Evolutionary conservation across 805 yeast genomes (phyloP).

Genomic region (Ogataea henricii): DNA sequence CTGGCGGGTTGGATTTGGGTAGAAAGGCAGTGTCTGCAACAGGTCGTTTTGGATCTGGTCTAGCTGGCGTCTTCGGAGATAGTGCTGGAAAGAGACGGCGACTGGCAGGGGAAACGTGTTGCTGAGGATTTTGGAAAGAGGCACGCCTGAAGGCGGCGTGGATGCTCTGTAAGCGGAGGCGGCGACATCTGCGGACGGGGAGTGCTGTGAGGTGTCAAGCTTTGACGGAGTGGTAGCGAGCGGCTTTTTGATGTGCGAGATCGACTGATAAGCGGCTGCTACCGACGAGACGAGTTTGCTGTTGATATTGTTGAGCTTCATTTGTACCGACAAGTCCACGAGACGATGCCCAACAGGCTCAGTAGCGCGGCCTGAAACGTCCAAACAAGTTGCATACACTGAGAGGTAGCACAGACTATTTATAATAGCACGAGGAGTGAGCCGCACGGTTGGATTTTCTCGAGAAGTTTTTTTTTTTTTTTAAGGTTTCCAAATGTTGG

Average conservation of each 20-base stretch:
- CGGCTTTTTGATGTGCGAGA: slow-evolving; percentile 16
- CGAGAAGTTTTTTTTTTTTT: neutral
- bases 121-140: slow-evolving; percentile 53
- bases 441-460: slow-evolving; percentile 7
- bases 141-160: slow-evolving; percentile 70
- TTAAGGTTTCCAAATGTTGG: slow-evolving; percentile 10
- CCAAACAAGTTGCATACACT: neutral
- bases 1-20: slow-evolving; percentile 51
- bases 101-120: slow-evolving; percentile 60
- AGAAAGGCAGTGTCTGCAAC: slow-evolving; percentile 56
- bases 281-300: slow-evolving; percentile 15
- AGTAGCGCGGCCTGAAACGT: neutral
- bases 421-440: slow-evolving; percentile 3
- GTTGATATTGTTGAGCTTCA: slow-evolving; percentile 12
- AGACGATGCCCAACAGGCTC: neutral
- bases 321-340: neutral
- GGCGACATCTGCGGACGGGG: neutral
- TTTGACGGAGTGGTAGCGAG: slow-evolving; percentile 9
- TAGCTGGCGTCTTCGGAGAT: slow-evolving; percentile 31
- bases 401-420: neutral
- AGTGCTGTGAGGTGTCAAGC: slow-evolving; percentile 2
- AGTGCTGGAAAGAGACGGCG: slow-evolving; percentile 56
- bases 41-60: slow-evolving; percentile 44
- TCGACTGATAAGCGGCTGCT: slow-evolving; percentile 17
- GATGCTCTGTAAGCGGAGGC: slow-evolving; percentile 45